These are phyloP conservation scores for Magnaporthales sp. DNA, from an alignment of 2,329 filamentous ascomycete species.

Conservation along the genomic window DNA sequence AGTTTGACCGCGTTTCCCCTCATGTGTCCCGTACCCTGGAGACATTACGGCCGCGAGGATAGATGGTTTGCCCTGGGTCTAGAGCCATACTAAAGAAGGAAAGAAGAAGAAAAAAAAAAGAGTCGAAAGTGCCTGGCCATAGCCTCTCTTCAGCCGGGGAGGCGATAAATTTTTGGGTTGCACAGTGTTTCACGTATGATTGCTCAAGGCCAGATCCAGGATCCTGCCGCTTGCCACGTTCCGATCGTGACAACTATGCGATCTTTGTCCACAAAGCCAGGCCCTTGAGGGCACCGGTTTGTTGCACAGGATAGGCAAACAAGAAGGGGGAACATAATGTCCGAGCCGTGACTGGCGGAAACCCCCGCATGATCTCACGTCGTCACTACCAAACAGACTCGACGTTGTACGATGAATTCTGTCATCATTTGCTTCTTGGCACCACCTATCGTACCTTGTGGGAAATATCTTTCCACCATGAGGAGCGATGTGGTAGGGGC, in stretches of 20 bases:
- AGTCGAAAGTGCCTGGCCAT: not conserved
- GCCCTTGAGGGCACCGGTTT: too few species aligned
- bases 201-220: not conserved
- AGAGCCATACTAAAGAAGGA: too few species aligned
- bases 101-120: too few species aligned
- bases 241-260: not conserved
- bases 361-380: not conserved
- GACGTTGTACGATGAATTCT: not conserved
- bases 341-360: not conserved
- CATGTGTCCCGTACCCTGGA: not conserved
- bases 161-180: not conserved
- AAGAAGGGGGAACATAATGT: not conserved
- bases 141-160: not conserved
- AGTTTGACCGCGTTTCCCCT: not conserved
- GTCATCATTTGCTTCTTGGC: not conserved
- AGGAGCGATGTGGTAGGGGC: too few species aligned
- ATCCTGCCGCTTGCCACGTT: not conserved
- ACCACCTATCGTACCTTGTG: not conserved
- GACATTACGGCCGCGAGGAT: not conserved
- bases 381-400: not conserved
- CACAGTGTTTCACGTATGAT: not conserved
- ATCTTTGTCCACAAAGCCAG: too few species aligned
- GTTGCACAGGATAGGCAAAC: too few species aligned
- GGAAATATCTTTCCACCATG: not conserved
- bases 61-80: not conserved